phyloP scores from a whole-genome alignment of 208 protist species.

The Leishmania turanica region DNA sequence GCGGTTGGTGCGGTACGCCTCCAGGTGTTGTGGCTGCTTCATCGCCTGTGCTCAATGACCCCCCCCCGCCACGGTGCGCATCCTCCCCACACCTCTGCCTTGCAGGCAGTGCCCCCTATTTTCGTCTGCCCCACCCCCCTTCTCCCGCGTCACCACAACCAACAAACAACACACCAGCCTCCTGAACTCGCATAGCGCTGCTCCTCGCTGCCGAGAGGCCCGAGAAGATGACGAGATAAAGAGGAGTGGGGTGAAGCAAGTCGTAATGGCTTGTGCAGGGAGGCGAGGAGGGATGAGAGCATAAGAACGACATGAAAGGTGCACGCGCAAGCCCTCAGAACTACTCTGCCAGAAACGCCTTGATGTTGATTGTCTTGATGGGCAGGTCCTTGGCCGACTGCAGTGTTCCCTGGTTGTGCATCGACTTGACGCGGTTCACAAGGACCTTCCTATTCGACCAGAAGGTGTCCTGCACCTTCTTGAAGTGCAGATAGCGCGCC shows the following conservation, averaged over 20 bases:
- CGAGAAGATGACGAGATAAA: neutral
- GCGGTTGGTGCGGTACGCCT: neutral
- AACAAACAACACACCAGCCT: neutral
- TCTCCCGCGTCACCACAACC: neutral
- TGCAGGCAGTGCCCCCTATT: neutral
- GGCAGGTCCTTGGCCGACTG: constrained; percentile 75
- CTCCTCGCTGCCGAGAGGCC: neutral
- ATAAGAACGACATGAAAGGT: neutral
- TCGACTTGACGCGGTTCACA: constrained; percentile 91
- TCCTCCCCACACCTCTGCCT: neutral
- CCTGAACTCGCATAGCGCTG: neutral
- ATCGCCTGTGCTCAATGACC: neutral
- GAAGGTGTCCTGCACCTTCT: constrained; percentile 88
- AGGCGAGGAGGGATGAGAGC: neutral
- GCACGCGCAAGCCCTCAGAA: neutral
- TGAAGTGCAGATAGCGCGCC: constrained; percentile 85
- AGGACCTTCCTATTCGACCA: constrained; percentile 91
- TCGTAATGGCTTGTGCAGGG: neutral
- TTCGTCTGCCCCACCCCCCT: neutral
- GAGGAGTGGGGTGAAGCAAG: neutral
- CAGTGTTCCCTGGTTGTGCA: constrained; percentile 86
- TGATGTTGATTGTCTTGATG: constrained; percentile 88
- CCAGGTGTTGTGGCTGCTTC: neutral
- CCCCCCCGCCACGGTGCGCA: neutral
- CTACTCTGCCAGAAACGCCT: constrained; percentile 80